Conservation (phyloP, 352 stramenopile species). For the Pythium scleroteichum region DNA sequence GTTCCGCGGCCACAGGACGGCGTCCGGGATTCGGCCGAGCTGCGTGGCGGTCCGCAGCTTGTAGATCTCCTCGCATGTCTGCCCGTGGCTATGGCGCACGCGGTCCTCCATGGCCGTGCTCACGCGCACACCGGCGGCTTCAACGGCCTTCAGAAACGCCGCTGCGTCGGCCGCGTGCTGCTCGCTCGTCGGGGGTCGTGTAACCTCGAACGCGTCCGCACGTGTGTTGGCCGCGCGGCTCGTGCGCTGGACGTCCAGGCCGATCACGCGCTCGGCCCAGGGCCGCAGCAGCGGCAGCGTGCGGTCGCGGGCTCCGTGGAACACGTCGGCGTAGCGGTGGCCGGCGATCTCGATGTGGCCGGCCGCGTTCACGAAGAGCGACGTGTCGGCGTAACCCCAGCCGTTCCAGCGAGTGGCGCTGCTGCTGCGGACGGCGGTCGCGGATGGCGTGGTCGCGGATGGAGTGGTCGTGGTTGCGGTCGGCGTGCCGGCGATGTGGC, state of each 20-base stretch:
- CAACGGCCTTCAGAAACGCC: conserved; percentile 32
- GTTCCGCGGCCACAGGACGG: conserved; percentile 86
- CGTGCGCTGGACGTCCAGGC: conserved; percentile 41
- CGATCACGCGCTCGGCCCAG: conserved; percentile 61
- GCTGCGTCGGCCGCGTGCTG: conserved; percentile 29
- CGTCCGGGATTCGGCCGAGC: conserved; percentile 84
- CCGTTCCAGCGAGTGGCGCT: conserved; percentile 66
- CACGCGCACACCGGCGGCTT: conserved; percentile 33
- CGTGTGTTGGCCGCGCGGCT: conserved; percentile 37
- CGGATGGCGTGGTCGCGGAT: background rate
- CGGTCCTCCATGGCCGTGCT: conserved; percentile 51
- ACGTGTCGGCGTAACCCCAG: conserved; percentile 73
- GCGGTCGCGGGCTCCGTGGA: conserved; percentile 40
- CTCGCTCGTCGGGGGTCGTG: background rate
- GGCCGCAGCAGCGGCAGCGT: conserved; percentile 51
- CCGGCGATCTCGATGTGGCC: conserved; percentile 64
- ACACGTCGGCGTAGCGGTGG: conserved; percentile 63
- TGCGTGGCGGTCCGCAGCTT: conserved; percentile 43
- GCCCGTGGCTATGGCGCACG: conserved; percentile 65
- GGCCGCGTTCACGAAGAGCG: conserved; percentile 60
- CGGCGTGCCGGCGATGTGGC: conserved; percentile 32
- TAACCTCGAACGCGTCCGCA: conserved; percentile 34
- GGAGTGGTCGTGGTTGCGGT: background rate
- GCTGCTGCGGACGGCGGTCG: conserved; percentile 9
- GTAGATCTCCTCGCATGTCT: conserved; percentile 78